Evolutionary conservation across 179 eudicot species (phyloP), one percentile per base, ranked within the genome.

Genomic region (Camellia oleifera): DNA sequence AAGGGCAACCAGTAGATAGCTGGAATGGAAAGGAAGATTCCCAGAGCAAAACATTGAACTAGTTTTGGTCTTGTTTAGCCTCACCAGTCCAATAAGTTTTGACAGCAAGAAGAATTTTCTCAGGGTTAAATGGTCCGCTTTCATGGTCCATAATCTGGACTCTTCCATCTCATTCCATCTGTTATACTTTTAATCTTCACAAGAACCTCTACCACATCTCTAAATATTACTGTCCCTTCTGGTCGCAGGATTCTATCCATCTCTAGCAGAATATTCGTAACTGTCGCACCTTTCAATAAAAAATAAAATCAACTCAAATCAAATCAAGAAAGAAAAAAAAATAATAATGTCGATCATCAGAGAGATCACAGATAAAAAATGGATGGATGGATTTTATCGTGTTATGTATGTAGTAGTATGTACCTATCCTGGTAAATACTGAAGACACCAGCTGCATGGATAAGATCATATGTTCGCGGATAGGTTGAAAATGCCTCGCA

Each of bases 401-500:
- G 40, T 32, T 32, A 32, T 32, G 40, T 32, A 32, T 32, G 40
- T 32, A 32, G 40, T 32, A 32, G 40, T 32, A 32, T 32, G 40
- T 88, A 93, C 97, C 97, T 95, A 69, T 92, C 91, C 68, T 91
- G 91, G 76, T 95, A 95, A 26, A 89, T 85, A 85, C 92, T 92
- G 80, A 95, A 90, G 50, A 93, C 87, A 0, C 88, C 89, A 58
- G 84, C 89, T 8, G 95, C 97, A 82, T 95, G 98, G 79, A 95
- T 95, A 52, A 95, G 90, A 69, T 95, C 98, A 73, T 93, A 95
- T 10, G 97, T 95, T 79, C 98, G 82, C 32, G 98, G 98, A 85
- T 94, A 94, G 0, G 98, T 90, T 18, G 97, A 93, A 75, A 94
- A 91, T 7, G 97, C 97, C 81, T 95, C 97, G 66, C 98, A 95